A percentile compares a stretch with the other conserved stretches of the same genome.
Evolutionary conservation across 495 filamentous ascomycete genomes (phyloP).

Genomic region (Oleoguttula mirabilis): DNA sequence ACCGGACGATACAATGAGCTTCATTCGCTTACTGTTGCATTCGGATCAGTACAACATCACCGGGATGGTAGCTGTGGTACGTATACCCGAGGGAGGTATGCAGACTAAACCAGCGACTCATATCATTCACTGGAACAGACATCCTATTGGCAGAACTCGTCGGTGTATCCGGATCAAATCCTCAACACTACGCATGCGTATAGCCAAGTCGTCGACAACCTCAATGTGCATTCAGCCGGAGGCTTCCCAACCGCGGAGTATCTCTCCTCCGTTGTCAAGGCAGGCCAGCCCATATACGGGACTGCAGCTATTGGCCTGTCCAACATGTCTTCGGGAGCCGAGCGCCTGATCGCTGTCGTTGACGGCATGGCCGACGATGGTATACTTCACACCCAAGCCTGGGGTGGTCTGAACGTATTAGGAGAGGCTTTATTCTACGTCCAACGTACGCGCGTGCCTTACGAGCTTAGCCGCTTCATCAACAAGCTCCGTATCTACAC

Average conservation of each 20-base stretch:
- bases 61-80: slow-evolving; percentile 27
- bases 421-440: background rate
- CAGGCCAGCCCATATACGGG: slow-evolving; percentile 13
- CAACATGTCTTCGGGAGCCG: too few relatives aligned
- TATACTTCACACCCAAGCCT: too few relatives aligned
- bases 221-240: slow-evolving; percentile 12
- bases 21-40: slow-evolving; percentile 24
- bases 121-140: too few relatives aligned
- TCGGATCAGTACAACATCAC: slow-evolving; percentile 25
- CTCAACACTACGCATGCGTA: slow-evolving; percentile 11
- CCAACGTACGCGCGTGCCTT: background rate
- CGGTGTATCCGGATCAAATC: slow-evolving; percentile 14
- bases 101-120: too few relatives aligned
- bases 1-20: slow-evolving; percentile 26
- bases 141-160: slow-evolving; percentile 21
- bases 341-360: too few relatives aligned
- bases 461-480: background rate
- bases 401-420: background rate
- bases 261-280: slow-evolving; percentile 8
- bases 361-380: too few relatives aligned
- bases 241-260: slow-evolving; percentile 15
- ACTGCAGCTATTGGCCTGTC: slow-evolving; percentile 11
- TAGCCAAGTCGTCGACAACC: slow-evolving; percentile 8
- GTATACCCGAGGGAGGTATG: too few relatives aligned
- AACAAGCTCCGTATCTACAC: slow-evolving; percentile 33